Conservation (phyloP, 257 asterid genomes). For the Haberlea rhodopensis region DNA sequence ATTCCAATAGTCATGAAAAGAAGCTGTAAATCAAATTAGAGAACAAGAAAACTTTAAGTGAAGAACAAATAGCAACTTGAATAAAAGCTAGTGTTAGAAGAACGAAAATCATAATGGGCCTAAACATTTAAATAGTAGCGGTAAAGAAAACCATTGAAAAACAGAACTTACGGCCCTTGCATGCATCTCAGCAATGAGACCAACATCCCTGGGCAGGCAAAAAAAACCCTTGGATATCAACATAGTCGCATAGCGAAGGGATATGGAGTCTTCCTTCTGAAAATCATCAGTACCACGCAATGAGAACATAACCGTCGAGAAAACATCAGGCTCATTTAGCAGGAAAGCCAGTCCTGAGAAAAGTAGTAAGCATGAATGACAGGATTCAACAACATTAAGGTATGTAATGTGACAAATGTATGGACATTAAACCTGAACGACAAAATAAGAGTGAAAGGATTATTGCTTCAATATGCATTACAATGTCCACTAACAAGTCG, state of each 20-base stretch:
- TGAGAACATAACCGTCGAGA: conserved; percentile 60
- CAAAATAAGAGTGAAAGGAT: conserved; percentile 67
- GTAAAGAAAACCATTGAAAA: conserved; percentile 9
- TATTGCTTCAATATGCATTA: conserved; percentile 68
- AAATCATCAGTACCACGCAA: conserved; percentile 61
- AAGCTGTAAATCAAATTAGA: conserved; percentile 9
- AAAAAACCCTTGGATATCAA: conserved; percentile 79
- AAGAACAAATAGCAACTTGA: not conserved
- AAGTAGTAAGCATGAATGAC: conserved; percentile 28
- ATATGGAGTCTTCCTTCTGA: conserved; percentile 53
- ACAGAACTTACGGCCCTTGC: conserved; percentile 66
- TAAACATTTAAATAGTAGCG: not conserved
- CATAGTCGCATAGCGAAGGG: conserved; percentile 78
- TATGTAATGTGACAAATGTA: not conserved
- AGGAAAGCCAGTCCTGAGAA: conserved; percentile 79
- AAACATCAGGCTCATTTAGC: conserved; percentile 70
- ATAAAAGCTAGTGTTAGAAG: not conserved
- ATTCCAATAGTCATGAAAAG: conserved; percentile 22
- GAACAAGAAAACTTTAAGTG: not conserved
- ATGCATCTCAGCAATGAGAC: conserved; percentile 74
- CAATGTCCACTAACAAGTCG: conserved; percentile 63
- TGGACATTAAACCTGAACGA: conserved; percentile 64
- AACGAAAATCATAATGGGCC: conserved; percentile 26
- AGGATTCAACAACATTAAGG: conserved; percentile 18
- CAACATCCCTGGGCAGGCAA: conserved; percentile 69